Evolutionary conservation across 2,329 filamentous ascomycete species (phyloP), one percentile per base, ranked within the genome.

Genomic region (Ophiostoma pallidulum): DNA sequence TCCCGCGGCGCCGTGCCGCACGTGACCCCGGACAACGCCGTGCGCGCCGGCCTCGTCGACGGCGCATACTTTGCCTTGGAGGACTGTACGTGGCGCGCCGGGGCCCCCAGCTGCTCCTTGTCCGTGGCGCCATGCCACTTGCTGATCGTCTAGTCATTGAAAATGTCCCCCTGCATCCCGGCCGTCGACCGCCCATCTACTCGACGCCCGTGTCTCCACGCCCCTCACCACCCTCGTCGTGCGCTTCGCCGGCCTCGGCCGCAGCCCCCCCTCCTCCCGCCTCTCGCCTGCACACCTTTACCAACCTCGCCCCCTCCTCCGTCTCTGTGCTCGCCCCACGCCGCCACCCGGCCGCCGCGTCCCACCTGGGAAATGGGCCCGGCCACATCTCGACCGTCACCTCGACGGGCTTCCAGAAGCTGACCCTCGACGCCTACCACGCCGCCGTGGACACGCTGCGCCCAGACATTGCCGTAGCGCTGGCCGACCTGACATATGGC

Each of bases 1-100:
- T 96, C 92, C 29, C 78, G 92, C 58, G 92, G 92, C 19, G 78
- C 78, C 2, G 71, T 97, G 31, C 89, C 92, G 44, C 92, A 98
- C 67, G 67, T 98, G 54, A 86, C 90, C 3, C 90, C 89, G 33
- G 92, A 98, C 69, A 84, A 84, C 52, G 71, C 92, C 54, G 63
- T 67, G 35, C 81, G 78, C 47, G 72, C 84, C 58, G 80, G 82
- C 1, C 62, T 74, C 5, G 71, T 94, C 50, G 69, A 71, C 24
- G 85, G 84, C 22, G 73, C 86, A 3, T 94, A 94, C 61, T 71
- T 92, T 59, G 86, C 84, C 1, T 69, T 97, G 24, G 92, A 98
- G 71, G 92, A 98, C 65, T 97, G 92, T 96, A 73, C 66, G 85
- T 66, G 3, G 10, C 1, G 6, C 22, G n/a, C n/a, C n/a, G n/a